Evolutionary conservation across 2,329 filamentous ascomycete species (phyloP), one percentile per base, ranked within the genome.

Genomic region (Tolypocladium amazonense): DNA sequence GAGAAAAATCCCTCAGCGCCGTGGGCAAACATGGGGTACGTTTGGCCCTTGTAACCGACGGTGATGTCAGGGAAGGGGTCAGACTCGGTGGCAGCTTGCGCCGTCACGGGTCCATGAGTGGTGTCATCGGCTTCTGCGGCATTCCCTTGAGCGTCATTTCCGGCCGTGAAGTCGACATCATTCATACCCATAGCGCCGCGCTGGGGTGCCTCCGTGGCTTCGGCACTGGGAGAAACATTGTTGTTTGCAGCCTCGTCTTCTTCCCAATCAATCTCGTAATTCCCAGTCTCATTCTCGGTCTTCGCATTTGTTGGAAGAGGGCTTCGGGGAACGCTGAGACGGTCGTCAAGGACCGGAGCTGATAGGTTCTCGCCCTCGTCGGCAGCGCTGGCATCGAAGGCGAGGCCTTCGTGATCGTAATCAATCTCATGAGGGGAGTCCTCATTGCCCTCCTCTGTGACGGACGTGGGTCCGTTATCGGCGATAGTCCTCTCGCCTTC

Each of bases 1-100:
- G 77, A 72, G 45, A 82, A 79, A 62, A 82, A 83, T 11, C 77
- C 66, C 54, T 76, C 69, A 23, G 71, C 62, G 27, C 65, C 62
- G 15, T 62, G 57, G 1, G 74, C 75, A 59, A 78, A 75, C 39
- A 77, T 67, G 4, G 76, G 76, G 58, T 74, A 78, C 56, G 77
- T 73, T 20, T 77, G 73, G 41, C 74, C 76, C 58, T 73, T 76
- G 61, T 78, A 78, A 55, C 73, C 71, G 57, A 78, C 76, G 12
- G 72, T 75, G 47, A 75, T 78, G 63, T 65, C 67, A 18, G 70
- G 76, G 59, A 66, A 74, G 1, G 68, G 66, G 9, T 65, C 60
- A 0, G 59, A 14, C n/a, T 57, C 57, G 8, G 59, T 43, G 25
- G 55, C 52, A 33, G 64, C 64, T 25, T 62, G 37, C 3, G 54